These are phyloP conservation scores for Kwoniella dendrophila DNA, from an alignment of 768 basidiomycete genomes.

Conservation along the genomic window DNA sequence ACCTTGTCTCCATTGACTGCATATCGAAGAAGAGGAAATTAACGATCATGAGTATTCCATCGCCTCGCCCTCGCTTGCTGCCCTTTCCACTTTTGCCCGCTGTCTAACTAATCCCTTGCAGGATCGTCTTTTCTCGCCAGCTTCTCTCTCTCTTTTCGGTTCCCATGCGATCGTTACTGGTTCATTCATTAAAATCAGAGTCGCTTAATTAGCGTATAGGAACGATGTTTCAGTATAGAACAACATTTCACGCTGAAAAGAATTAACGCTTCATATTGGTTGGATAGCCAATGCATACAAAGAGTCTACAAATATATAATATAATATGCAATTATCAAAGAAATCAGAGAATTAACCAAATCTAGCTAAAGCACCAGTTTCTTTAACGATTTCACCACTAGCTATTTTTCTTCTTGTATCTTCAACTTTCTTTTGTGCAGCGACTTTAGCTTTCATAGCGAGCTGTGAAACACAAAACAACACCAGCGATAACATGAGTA, in stretches of 20 bases:
- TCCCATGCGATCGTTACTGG: too few relatives aligned
- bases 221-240: too few relatives aligned
- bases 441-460: constrained; percentile 45
- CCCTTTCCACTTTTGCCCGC: background rate
- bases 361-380: constrained; percentile 47
- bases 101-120: too few relatives aligned
- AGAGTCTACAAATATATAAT: background rate
- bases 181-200: too few relatives aligned
- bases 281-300: too few relatives aligned
- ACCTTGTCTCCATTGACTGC: background rate
- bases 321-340: background rate
- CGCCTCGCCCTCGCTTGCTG: background rate
- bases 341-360: constrained; percentile 16
- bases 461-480: constrained; percentile 23
- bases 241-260: too few relatives aligned
- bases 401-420: constrained; percentile 33
- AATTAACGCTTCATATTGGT: too few relatives aligned
- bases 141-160: too few relatives aligned
- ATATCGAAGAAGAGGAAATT: background rate
- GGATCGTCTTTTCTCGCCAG: too few relatives aligned
- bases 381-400: constrained; percentile 38
- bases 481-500: background rate
- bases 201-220: too few relatives aligned
- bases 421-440: constrained; percentile 37
- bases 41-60: background rate